These are phyloP conservation scores for Chloropicon primus DNA, from an alignment of 139 green algal genomes.

Conservation along the genomic window DNA sequence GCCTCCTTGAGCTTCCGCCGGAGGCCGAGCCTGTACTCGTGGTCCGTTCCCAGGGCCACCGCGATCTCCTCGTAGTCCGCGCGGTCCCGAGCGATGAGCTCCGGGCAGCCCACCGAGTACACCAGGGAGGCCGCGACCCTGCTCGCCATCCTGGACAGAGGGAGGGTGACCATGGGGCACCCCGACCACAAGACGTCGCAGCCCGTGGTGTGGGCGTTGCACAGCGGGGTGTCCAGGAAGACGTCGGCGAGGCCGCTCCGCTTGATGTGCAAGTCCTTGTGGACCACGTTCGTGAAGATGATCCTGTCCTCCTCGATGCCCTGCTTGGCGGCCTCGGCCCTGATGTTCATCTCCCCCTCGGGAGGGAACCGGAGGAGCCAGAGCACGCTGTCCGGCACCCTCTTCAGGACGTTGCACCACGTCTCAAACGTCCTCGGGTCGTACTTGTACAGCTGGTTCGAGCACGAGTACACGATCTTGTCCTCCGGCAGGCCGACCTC, in stretches of 20 bases:
- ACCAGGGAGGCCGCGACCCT: conserved; percentile 67
- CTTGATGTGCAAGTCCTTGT: conserved; percentile 67
- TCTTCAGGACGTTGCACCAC: conserved; percentile 63
- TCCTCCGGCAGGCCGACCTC: conserved; percentile 59
- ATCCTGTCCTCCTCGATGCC: conserved; percentile 54
- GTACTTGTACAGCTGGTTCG: conserved; percentile 87
- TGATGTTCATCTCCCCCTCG: conserved; percentile 53
- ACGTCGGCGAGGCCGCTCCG: conserved; percentile 69
- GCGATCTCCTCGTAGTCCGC: conserved; percentile 54
- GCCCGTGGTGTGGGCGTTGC: conserved; percentile 84
- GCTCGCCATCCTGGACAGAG: conserved; percentile 69
- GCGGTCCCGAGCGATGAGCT: conserved; percentile 52
- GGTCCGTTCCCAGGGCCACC: conserved; percentile 49
- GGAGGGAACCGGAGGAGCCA: conserved; percentile 84
- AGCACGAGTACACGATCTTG: conserved; percentile 63
- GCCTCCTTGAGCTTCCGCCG: conserved; percentile 29
- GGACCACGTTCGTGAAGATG: conserved; percentile 83
- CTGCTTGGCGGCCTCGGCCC: conserved; percentile 21
- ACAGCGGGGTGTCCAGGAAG: conserved; percentile 81
- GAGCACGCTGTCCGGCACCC: conserved; percentile 45
- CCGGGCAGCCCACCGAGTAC: conserved; percentile 47
- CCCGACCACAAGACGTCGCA: conserved; percentile 85
- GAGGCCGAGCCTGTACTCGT: conserved; percentile 31
- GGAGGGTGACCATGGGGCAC: conserved; percentile 74
- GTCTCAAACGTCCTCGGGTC: conserved; percentile 69